Evolutionary conservation across 148 eudicot genomes (phyloP), one percentile per base, ranked within the genome.

Genomic region (Chenopodium album): DNA sequence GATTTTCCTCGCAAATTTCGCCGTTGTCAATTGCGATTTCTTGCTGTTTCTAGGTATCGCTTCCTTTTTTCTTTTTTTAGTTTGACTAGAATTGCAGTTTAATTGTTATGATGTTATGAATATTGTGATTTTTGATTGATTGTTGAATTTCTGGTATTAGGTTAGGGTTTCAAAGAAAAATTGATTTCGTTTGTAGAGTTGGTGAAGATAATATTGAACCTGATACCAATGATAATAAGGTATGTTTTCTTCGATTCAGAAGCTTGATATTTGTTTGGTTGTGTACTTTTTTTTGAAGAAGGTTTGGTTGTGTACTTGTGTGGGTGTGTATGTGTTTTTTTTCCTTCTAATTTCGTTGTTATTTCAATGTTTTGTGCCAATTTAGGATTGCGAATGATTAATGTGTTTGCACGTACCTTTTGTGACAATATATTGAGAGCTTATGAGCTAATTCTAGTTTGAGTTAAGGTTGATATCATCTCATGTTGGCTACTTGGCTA

Each of bases 161-260:
- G 82, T 81, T 90, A 32, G 82, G 68, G 80, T 77, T 34, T 79
- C 78, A 82, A 44, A 82, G 89, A 73, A 85, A 85, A 66, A 74
- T 84, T 52, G 91, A 84, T 62, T 83, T 91, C 14, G 78, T 88
- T 77, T 90, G 97, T 87, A 88, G 90, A 85, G 90, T 77, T 7
- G 82, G 85, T 83, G 94, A 90, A 75, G 79, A 83, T 73, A 90
- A 90, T 78, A 77, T 83, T 71, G 91, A 87, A 73, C 90, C 97
- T 41, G 94, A 89, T 16, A 78, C 48, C 80, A 81, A 89, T 78
- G 86, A 87, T 68, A 90, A 87, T 79, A 85, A 91, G 92, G 98
- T 93, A 80, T 50, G 37, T 7, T 29, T 34, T 12, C 10, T 50
- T 11, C 14, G 54, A 50, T 50, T 50, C 54, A 50, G 14, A 9